Conservation (phyloP, 352 stramenopile genomes). For the Nothophytophthora sp. region DNA sequence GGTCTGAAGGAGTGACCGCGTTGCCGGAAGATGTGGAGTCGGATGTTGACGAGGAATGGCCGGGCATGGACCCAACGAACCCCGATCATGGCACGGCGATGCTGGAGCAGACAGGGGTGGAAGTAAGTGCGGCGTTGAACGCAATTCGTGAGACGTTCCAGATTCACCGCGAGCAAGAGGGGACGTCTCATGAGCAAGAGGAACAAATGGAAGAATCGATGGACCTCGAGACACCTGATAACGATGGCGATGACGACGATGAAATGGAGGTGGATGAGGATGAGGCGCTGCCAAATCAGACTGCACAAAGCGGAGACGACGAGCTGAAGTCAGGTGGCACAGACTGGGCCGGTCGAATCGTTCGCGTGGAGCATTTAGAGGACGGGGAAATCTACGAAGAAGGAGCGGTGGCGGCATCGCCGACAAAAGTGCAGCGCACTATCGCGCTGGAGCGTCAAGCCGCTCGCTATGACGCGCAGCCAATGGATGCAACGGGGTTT, state of each 20-base stretch:
- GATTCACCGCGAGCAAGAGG: constrained; percentile 1
- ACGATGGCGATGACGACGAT: constrained; percentile 10
- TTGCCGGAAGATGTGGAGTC: constrained; percentile 38
- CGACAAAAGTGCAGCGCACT: constrained; percentile 36
- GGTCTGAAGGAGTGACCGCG: constrained; percentile 7
- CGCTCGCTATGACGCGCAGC: constrained; percentile 8
- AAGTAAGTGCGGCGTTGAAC: constrained; percentile 10
- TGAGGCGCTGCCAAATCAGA: constrained; percentile 35
- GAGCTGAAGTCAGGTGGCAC: background rate
- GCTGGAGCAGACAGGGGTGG: constrained; percentile 6
- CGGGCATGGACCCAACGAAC: constrained; percentile 11
- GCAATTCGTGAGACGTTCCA: constrained; percentile 5
- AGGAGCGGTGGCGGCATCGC: constrained; percentile 35
- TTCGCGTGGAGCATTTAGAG: constrained; percentile 41
- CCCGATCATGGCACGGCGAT: no score
- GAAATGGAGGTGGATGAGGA: constrained; percentile 41
- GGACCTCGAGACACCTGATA: no score
- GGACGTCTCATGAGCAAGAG: background rate
- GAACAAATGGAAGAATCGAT: background rate
- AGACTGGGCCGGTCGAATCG: constrained; percentile 2
- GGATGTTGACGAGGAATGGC: constrained; percentile 70
- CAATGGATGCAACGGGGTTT: background rate
- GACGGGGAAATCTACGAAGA: constrained; percentile 82
- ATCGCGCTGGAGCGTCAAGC: constrained; percentile 34
- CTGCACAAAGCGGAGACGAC: background rate